Evolutionary conservation across 2,329 filamentous ascomycete species (phyloP), one percentile per base, ranked within the genome.

Genomic region (Ambrosiella cleistominuta): DNA sequence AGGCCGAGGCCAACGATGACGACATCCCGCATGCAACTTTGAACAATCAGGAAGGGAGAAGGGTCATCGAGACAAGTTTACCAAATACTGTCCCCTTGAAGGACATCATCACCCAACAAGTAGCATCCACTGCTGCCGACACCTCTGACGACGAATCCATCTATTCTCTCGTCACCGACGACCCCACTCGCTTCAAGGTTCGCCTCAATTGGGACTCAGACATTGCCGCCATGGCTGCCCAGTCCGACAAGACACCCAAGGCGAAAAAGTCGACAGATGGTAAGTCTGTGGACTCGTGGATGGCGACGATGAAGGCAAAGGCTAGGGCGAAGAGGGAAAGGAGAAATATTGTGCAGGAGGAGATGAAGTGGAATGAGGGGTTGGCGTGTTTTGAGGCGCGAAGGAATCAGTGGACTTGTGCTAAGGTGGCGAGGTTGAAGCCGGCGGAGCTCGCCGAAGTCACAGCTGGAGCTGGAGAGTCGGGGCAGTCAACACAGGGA

Each of bases 341-440:
- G 47, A 74, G 81, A 57, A 77, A 74, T 63, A 77, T 74, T 54
- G 66, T 80, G 54, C 76, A 79, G 61, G 79, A 81, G 58, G 84
- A 87, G 71, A 78, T 82, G 71, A 68, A 73, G 37, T 94, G 86
- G 83, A 97, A 96, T 65, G 75, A 83, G 42, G 91, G 91, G 0
- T 68, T 96, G 59, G 78, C 82, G n/a, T 85, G 85, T 67, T 97
- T 88, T 70, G 79, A 83, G 60, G 79, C 83, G 37, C 76, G 87
- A 60, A 78, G 90, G 54, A 82, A 95, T 70, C 82, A 81, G 6
- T 97, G 91, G 91, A 91, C 89, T 0, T 84, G 86, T 38, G 90
- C 88, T 38, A 78, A 78, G 62, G 76, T 73, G 9, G 78, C 77
- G 40, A 76, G 76, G 52, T 68, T 81, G 52, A 75, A 75, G 59